phyloP scores from a whole-genome alignment of 176 grass and related monocot genomes.

The Dactylis glomerata region DNA sequence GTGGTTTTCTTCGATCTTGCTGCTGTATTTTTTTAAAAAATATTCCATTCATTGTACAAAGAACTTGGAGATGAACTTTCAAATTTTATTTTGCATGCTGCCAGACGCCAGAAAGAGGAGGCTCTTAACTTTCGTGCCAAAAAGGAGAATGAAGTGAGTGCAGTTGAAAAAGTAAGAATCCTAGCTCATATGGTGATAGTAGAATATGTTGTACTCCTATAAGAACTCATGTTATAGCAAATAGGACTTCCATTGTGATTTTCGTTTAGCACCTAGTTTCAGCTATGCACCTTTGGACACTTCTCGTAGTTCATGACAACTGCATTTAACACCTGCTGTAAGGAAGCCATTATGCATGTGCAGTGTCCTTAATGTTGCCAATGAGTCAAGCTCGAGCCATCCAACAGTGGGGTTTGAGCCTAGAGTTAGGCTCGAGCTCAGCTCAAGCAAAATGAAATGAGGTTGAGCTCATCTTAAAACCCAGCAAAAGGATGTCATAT shows the following conservation, averaged over 20 bases:
- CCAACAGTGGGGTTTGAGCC: not conserved
- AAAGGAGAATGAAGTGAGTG: constrained; percentile 76
- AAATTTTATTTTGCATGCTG: constrained; percentile 23
- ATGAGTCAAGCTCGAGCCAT: not conserved
- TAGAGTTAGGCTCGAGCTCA: not conserved
- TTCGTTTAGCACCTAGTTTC: constrained; percentile 11
- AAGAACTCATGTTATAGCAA: not conserved
- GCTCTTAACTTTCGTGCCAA: constrained; percentile 86
- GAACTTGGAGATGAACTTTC: not conserved
- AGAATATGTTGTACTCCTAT: constrained; percentile 12
- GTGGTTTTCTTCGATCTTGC: not conserved
- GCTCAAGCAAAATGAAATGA: not conserved
- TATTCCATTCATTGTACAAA: not conserved
- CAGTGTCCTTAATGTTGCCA: not conserved
- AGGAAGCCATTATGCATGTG: constrained; percentile 17
- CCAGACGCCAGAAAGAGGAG: constrained; percentile 96
- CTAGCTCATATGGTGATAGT: constrained; percentile 11
- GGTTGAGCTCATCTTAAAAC: not conserved
- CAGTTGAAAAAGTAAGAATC: constrained; percentile 72
- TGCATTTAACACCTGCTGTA: constrained; percentile 13
- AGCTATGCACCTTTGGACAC: not conserved
- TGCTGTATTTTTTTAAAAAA: not conserved
- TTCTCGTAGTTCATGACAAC: not conserved
- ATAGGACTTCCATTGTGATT: not conserved
- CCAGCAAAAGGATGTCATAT: not conserved